These are phyloP conservation scores for Coemansia sp. DNA, from an alignment of 192 early-diverging fungal species.

Conservation along the genomic window DNA sequence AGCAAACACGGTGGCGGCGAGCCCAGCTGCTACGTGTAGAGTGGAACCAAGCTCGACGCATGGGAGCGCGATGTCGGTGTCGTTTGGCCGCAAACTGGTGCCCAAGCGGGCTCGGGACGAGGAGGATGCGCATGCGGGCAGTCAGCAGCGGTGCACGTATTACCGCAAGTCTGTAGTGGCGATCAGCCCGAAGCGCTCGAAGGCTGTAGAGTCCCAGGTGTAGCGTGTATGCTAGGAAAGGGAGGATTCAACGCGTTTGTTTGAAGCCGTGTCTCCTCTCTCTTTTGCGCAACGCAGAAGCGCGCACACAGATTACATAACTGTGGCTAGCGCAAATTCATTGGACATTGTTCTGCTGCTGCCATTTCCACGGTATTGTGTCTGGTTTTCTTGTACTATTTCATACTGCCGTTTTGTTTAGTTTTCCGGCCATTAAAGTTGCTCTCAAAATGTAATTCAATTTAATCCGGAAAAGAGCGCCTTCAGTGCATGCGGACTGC, in stretches of 20 bases:
- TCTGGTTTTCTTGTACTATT: neutral
- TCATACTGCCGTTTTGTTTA: neutral
- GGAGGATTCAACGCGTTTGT: neutral
- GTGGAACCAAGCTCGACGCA: neutral
- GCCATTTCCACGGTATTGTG: too few relatives aligned
- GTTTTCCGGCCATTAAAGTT: too few relatives aligned
- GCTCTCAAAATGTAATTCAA: too few relatives aligned
- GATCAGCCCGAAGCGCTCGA: conserved; percentile 39
- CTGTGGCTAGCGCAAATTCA: neutral
- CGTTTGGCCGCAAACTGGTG: conserved; percentile 23
- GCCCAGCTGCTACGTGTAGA: too few relatives aligned
- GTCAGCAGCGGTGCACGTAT: conserved; percentile 29
- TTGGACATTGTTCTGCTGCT: neutral
- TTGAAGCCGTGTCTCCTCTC: too few relatives aligned
- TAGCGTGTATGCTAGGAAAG: neutral
- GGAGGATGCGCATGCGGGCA: conserved; percentile 7
- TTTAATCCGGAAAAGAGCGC: too few relatives aligned
- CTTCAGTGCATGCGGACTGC: too few relatives aligned
- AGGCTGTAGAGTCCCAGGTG: conserved; percentile 33
- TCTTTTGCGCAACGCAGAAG: too few relatives aligned
- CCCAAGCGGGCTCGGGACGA: conserved; percentile 40
- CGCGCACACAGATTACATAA: neutral
- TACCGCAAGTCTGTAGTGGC: conserved; percentile 37
- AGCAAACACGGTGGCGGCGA: conserved; percentile 11
- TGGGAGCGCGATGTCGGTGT: conserved; percentile 3